These are phyloP conservation scores for Xylaria grammica DNA, from an alignment of 495 filamentous ascomycete species.

Conservation along the genomic window DNA sequence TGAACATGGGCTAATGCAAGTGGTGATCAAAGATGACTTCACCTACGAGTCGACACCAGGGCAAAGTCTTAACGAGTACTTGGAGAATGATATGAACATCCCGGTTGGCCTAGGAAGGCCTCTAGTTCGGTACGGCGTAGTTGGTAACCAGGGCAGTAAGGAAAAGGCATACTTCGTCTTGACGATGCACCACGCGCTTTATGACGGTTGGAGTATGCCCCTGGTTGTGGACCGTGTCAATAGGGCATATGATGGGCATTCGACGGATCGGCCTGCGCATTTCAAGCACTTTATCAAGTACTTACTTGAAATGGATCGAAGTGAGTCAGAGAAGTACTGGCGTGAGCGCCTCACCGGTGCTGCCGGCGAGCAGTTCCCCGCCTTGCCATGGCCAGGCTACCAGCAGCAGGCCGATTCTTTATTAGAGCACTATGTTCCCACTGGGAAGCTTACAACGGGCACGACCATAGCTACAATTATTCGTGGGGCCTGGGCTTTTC, in stretches of 20 bases:
- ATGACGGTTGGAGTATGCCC: constrained; percentile 70
- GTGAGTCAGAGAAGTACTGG: constrained; percentile 47
- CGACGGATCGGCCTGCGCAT: constrained; percentile 50
- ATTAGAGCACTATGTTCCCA: constrained; percentile 55
- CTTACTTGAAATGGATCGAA: constrained; percentile 42
- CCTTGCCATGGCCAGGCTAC: constrained; percentile 59
- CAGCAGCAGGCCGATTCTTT: constrained; percentile 58
- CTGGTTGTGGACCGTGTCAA: constrained; percentile 62
- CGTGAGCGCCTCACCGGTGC: constrained; percentile 54
- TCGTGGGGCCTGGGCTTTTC: constrained; percentile 66
- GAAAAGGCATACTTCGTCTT: constrained; percentile 56
- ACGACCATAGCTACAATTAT: constrained; percentile 65
- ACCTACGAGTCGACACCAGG: constrained; percentile 52
- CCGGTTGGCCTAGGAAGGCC: constrained; percentile 60
- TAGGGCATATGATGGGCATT: constrained; percentile 38
- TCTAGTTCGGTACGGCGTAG: constrained; percentile 60
- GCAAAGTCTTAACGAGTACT: constrained; percentile 50
- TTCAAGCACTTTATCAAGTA: constrained; percentile 54
- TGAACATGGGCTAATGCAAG: constrained; percentile 61
- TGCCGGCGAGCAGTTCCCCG: constrained; percentile 61
- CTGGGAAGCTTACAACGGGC: constrained; percentile 40
- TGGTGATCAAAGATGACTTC: constrained; percentile 56
- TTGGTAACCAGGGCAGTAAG: constrained; percentile 42
- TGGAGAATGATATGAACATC: constrained; percentile 48
- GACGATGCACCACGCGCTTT: constrained; percentile 71